Percentiles rank a stretch among this genome's conserved stretches.
Evolutionary conservation across 306 rosid species (phyloP).

Genomic region (Chamaecrista fasciculata): DNA sequence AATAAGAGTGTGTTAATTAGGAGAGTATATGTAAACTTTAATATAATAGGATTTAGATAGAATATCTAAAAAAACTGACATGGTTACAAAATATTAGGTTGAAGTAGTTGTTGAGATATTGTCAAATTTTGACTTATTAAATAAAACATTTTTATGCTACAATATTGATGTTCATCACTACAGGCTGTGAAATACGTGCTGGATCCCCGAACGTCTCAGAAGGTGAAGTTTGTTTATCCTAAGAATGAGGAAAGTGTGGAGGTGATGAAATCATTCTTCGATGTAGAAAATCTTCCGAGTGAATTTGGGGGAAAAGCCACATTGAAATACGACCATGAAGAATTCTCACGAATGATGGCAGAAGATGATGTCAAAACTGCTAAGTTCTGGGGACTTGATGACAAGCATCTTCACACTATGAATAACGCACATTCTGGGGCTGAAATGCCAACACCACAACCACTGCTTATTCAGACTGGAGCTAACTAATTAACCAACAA

Average conservation of each 20-base stretch:
- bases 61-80: too few species aligned
- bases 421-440: constrained; percentile 49
- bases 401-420: constrained; percentile 37
- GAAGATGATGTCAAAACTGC: constrained; percentile 82
- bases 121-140: too few species aligned
- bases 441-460: constrained; percentile 43
- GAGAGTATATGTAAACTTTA: too few species aligned
- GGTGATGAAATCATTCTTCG: constrained; percentile 79
- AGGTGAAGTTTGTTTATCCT: constrained; percentile 84
- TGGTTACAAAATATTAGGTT: too few species aligned
- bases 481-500: constrained; percentile 36
- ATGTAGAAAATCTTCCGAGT: constrained; percentile 75
- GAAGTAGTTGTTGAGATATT: too few species aligned
- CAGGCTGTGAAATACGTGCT: constrained; percentile 78
- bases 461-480: constrained; percentile 11
- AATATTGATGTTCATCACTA: not conserved
- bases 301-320: constrained; percentile 86
- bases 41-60: too few species aligned
- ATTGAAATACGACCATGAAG: constrained; percentile 72
- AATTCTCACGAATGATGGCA: constrained; percentile 73
- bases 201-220: constrained; percentile 73
- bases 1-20: too few species aligned
- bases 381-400: constrained; percentile 71
- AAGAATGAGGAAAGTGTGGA: constrained; percentile 69
- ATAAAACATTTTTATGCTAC: too few species aligned